Evolutionary conservation across 208 protist species (phyloP).

Genomic region (Leishmania martiniquensis): DNA sequence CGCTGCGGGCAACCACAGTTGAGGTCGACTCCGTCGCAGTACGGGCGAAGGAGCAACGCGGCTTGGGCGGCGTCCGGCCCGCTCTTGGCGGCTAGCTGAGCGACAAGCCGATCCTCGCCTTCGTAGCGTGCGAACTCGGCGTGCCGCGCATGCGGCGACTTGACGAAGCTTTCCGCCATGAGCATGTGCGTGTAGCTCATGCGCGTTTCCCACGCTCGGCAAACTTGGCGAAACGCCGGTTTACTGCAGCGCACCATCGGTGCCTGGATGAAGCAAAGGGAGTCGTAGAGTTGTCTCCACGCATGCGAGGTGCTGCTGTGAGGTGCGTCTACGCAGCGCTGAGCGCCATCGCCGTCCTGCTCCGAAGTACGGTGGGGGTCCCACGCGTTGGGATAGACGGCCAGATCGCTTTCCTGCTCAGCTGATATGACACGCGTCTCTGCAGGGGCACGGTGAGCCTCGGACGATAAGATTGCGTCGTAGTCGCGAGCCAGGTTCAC

Average conservation of each 20-base stretch:
- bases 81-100: slow-evolving; percentile 85
- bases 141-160: slow-evolving; percentile 70
- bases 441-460: neutral
- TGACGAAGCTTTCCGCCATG: slow-evolving; percentile 80
- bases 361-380: neutral
- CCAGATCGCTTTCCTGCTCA: neutral
- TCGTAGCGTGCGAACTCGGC: slow-evolving; percentile 80
- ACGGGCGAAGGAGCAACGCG: slow-evolving; percentile 53
- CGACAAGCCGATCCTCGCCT: slow-evolving; percentile 73
- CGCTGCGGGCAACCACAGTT: slow-evolving; percentile 95
- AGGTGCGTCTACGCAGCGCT: neutral
- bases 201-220: slow-evolving; percentile 71
- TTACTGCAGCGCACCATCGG: slow-evolving; percentile 95
- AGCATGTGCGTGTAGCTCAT: slow-evolving; percentile 94
- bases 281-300: slow-evolving; percentile 38
- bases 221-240: slow-evolving; percentile 82
- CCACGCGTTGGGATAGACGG: neutral
- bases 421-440: neutral
- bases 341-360: neutral
- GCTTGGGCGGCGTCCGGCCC: slow-evolving; percentile 61
- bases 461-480: neutral
- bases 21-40: slow-evolving; percentile 88
- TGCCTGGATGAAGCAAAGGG: slow-evolving; percentile 72
- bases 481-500: slow-evolving; percentile 19
- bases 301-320: neutral